These are phyloP conservation scores for Kodamaea plutei DNA, from an alignment of 1,139 yeast genomes.

Conservation along the genomic window DNA sequence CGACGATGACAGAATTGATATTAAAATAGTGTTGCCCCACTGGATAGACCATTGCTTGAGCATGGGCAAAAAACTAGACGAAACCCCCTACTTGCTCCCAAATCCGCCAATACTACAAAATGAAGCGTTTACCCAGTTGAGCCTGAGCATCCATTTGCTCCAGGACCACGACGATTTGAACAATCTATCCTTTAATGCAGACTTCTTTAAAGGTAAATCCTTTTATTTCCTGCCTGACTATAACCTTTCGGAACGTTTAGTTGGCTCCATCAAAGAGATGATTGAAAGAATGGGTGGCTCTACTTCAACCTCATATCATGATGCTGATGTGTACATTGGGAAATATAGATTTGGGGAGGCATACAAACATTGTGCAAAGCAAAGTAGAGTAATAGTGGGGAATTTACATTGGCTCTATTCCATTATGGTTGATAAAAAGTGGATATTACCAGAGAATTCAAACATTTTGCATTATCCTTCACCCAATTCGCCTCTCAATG, in stretches of 20 bases:
- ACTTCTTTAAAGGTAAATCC: slow-evolving; percentile 22
- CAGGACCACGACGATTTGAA: slow-evolving; percentile 11
- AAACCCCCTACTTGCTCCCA: slow-evolving; percentile 47
- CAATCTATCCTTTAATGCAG: slow-evolving; percentile 10
- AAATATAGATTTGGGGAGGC: slow-evolving; percentile 56
- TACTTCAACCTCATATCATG: slow-evolving; percentile 17
- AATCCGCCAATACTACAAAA: slow-evolving; percentile 19
- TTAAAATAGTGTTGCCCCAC: slow-evolving; percentile 66
- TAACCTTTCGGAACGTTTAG: slow-evolving; percentile 28
- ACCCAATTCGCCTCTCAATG: slow-evolving; percentile 50
- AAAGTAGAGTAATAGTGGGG: slow-evolving; percentile 46
- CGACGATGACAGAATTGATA: slow-evolving; percentile 32
- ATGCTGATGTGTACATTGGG: slow-evolving; percentile 63
- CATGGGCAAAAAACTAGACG: slow-evolving; percentile 48
- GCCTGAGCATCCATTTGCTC: slow-evolving; percentile 13
- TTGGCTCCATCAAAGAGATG: slow-evolving; percentile 22
- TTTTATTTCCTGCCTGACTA: slow-evolving; percentile 33
- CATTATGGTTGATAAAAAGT: slow-evolving; percentile 52
- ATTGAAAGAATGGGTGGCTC: slow-evolving; percentile 33
- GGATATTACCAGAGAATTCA: slow-evolving; percentile 52
- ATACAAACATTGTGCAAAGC: slow-evolving; percentile 24
- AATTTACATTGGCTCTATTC: slow-evolving; percentile 73
- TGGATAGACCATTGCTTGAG: slow-evolving; percentile 75
- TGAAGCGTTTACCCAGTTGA: too few species aligned
- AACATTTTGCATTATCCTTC: slow-evolving; percentile 70